Conservation (phyloP, 1,139 yeast species). For the Meyerozyma sp. region DNA sequence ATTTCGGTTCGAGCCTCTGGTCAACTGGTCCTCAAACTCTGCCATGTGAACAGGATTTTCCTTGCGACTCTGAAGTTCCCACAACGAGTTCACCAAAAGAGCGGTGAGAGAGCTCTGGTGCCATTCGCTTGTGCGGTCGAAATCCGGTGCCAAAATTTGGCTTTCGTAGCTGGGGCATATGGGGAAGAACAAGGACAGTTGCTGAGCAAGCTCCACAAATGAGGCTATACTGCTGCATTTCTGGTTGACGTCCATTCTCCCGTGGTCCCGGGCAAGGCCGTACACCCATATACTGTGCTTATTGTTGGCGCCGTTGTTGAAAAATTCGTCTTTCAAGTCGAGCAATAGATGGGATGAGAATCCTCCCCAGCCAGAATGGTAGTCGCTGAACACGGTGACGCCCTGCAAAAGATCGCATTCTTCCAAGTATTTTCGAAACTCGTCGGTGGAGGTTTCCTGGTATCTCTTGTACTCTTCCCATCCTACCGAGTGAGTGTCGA, state of each 20-base stretch:
- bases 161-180: constrained; percentile 12
- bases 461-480: constrained; percentile 21
- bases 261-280: constrained; percentile 12
- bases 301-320: constrained; percentile 46
- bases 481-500: constrained; percentile 24
- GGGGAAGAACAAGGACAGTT: constrained; percentile 50
- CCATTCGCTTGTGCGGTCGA: constrained; percentile 33
- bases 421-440: constrained; percentile 64
- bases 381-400: constrained; percentile 58
- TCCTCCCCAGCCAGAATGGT: constrained; percentile 85
- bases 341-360: constrained; percentile 49
- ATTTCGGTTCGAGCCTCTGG: constrained; percentile 26
- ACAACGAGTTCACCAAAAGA: constrained; percentile 28
- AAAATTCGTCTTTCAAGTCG: constrained; percentile 64
- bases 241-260: neutral
- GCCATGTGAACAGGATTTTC: constrained; percentile 23
- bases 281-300: constrained; percentile 41
- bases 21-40: constrained; percentile 24
- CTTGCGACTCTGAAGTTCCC: constrained; percentile 32
- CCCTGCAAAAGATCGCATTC: constrained; percentile 74
- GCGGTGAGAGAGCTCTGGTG: constrained; percentile 28
- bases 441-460: constrained; percentile 49
- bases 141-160: constrained; percentile 8
- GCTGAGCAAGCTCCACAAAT: constrained; percentile 36
- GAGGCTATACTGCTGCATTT: neutral